These are phyloP conservation scores for Phytopythium helicoides DNA, from an alignment of 352 stramenopile genomes.

Conservation along the genomic window DNA sequence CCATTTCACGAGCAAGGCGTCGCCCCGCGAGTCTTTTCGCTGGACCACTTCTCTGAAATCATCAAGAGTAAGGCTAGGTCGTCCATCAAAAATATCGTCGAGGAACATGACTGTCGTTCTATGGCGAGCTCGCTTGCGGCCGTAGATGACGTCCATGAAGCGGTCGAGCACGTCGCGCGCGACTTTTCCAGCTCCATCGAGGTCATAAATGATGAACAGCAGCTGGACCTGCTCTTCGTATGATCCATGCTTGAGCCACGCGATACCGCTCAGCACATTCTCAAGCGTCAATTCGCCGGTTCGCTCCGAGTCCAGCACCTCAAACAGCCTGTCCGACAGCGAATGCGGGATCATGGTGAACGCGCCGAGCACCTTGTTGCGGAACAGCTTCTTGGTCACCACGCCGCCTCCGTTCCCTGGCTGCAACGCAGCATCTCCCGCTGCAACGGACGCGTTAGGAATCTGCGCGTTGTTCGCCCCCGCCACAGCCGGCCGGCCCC, in stretches of 20 bases:
- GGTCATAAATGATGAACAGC: constrained; percentile 84
- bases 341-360: constrained; percentile 82
- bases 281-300: constrained; percentile 59
- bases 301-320: constrained; percentile 75
- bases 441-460: not conserved
- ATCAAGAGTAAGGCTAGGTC: constrained; percentile 40
- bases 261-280: constrained; percentile 66
- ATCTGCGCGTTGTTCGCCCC: constrained; percentile 2
- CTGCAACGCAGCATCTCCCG: not conserved
- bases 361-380: constrained; percentile 69
- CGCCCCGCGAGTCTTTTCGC: constrained; percentile 46
- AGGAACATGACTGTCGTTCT: constrained; percentile 50
- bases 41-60: constrained; percentile 64
- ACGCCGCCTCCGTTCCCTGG: constrained; percentile 10
- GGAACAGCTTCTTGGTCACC: constrained; percentile 75
- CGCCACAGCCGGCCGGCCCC: not conserved
- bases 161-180: constrained; percentile 64
- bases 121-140: constrained; percentile 41
- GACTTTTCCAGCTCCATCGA: constrained; percentile 61
- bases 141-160: constrained; percentile 88
- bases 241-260: constrained; percentile 73
- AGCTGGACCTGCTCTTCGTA: constrained; percentile 72
- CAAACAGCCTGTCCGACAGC: constrained; percentile 80
- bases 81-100: constrained; percentile 50
- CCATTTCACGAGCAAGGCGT: constrained; percentile 64